A percentile compares a stretch with the other conserved stretches of the same genome.
Conservation (phyloP, 805 yeast genomes). For the Starmerella floris region DNA sequence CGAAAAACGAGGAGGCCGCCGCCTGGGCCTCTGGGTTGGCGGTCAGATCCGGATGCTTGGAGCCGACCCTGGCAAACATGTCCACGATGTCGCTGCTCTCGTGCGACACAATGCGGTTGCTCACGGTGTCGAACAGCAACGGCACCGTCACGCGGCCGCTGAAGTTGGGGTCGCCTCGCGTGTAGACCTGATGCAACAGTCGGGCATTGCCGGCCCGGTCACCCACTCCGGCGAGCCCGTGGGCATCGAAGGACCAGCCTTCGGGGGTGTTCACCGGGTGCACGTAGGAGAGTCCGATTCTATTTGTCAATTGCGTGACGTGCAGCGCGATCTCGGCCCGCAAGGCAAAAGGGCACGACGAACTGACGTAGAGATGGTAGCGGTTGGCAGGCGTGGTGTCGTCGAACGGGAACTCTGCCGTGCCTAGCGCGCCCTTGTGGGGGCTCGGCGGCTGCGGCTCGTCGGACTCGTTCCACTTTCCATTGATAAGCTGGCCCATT, state of each 20-base stretch:
- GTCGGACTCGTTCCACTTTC: conserved; percentile 20
- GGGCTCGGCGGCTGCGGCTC: conserved; percentile 19
- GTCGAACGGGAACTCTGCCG: conserved; percentile 48
- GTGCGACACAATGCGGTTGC: conserved; percentile 57
- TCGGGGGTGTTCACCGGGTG: conserved; percentile 76
- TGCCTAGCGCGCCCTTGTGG: conserved; percentile 19
- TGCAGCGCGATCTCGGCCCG: conserved; percentile 58
- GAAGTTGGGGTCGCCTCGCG: conserved; percentile 61
- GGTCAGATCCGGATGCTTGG: conserved; percentile 30
- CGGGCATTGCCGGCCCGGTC: conserved; percentile 50
- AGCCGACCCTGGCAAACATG: conserved; percentile 53
- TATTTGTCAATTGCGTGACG: conserved; percentile 49
- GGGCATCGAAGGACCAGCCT: conserved; percentile 67
- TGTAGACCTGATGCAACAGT: conserved; percentile 59
- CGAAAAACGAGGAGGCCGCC: conserved; percentile 47
- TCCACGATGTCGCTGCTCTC: conserved; percentile 83
- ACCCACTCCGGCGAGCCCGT: conserved; percentile 39
- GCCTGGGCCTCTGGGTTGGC: conserved; percentile 36
- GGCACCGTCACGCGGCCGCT: conserved; percentile 84
- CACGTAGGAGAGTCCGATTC: conserved; percentile 46
- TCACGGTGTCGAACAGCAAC: conserved; percentile 74
- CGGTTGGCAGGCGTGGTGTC: conserved; percentile 35
- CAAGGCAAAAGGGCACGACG: conserved; percentile 94
- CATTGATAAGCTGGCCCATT: conserved; percentile 23
- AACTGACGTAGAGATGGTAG: conserved; percentile 72